Base-by-base conservation (phyloP, 2,329 filamentous ascomycete genomes). In the Calonectria pseudoturangicola region DNA sequence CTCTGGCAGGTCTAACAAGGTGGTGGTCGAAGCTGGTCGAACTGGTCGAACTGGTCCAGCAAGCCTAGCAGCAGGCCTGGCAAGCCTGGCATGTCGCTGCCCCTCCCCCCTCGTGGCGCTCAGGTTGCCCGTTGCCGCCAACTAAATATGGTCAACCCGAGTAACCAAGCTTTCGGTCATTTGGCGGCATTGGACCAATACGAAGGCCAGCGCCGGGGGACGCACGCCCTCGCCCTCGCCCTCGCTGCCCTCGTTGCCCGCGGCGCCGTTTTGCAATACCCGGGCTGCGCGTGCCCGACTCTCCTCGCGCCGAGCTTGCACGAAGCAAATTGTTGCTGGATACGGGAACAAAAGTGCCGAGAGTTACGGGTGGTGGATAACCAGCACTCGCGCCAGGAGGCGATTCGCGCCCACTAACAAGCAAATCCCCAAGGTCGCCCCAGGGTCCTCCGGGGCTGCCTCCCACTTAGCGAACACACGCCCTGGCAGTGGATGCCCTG, bases 181-280 rank as follows among this genome's bases (percentile, higher is more conserved):
- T 60, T 60, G 54, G 54, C 54, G 36, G n/a, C 54, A 41, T 60
- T 58, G 39, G 54, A 60, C 54, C 36, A 60, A 60, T 60, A 60
- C 54, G 54, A 58, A 58, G 36, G 54, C 54, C 54, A 60, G 12
- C 33, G 39, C 36, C 33, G 54, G 54, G 54, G 54, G 36, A 58
- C 15, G 30, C 28, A 56, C 33, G 51, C 8, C 30, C 30, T 58
- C n/a, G 30, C 30, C 21, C 21, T 21, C 21, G 21, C 21, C 21
- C 21, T 21, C 21, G 21, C 21, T 21, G 21, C 21, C 21, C 54
- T 58, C n/a, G 30, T 18, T 21, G n/a, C 12, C 33, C 30, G 16
- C 15, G 27, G 27, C 16, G 10, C 18, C 2, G 28, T 28, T 16
- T 54, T 28, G 18, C 18, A 30, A 30, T n/a, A 9, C 9, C 12